Conservation (phyloP, 2,329 filamentous ascomycete genomes). For the Byssothecium circinans region DNA sequence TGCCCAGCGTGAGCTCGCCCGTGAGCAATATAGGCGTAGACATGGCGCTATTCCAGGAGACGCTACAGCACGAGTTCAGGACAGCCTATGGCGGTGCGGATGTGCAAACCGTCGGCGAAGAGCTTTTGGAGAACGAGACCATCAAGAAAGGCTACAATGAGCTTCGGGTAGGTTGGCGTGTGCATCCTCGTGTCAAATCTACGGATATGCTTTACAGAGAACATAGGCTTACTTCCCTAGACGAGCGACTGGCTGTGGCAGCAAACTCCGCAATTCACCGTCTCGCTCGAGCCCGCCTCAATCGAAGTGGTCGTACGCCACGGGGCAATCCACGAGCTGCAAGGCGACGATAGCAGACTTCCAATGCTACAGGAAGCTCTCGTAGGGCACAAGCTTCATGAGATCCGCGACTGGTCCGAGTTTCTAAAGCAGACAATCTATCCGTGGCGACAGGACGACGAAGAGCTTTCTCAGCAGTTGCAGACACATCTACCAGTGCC, state of each 20-base stretch:
- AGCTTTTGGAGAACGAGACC: constrained; percentile 53
- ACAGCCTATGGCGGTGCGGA: constrained; percentile 61
- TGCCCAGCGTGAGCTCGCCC: constrained; percentile 85
- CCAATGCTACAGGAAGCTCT: constrained; percentile 20
- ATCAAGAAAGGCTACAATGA: constrained; percentile 66
- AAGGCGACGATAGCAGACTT: not conserved
- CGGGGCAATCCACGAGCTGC: constrained; percentile 58
- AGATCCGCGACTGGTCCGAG: constrained; percentile 48
- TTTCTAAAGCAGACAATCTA: constrained; percentile 22
- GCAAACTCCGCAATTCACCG: constrained; percentile 82
- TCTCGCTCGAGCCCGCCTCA: constrained; percentile 52
- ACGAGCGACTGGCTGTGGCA: constrained; percentile 76
- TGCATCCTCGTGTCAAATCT: not conserved
- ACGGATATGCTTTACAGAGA: not conserved
- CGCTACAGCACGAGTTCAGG: constrained; percentile 62
- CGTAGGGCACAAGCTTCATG: constrained; percentile 51
- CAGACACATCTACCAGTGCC: constrained; percentile 27
- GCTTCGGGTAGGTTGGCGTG: constrained; percentile 54
- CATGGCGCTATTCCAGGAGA: constrained; percentile 47
- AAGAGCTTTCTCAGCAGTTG: constrained; percentile 19
- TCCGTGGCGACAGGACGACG: constrained; percentile 15
- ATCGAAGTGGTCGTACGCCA: constrained; percentile 47
- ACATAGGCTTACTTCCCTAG: constrained; percentile 46
- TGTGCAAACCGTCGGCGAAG: constrained; percentile 55
- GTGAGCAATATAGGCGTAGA: constrained; percentile 74